A percentile compares a stretch with the other conserved stretches of the same genome.
These are phyloP conservation scores for Cucumis variabilis DNA, from an alignment of 331 rosid species.

Conservation along the genomic window DNA sequence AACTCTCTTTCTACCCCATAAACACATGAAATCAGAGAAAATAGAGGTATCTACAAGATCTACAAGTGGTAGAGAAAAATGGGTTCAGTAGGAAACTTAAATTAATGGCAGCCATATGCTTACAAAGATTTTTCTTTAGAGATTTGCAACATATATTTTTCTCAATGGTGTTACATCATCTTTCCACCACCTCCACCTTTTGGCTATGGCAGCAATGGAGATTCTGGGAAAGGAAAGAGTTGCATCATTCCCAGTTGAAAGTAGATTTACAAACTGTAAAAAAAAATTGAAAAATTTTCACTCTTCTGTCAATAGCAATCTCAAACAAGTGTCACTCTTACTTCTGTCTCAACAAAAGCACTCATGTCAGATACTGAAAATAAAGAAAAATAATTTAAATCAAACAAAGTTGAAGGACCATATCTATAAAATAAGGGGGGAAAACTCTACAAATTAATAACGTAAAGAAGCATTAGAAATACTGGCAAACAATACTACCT, in stretches of 20 bases:
- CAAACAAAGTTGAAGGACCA: neutral
- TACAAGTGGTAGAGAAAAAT: slow-evolving; percentile 37
- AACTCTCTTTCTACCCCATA: slow-evolving; percentile 29
- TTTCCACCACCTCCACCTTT: slow-evolving; percentile 77
- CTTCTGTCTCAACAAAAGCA: slow-evolving; percentile 10
- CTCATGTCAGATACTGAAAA: slow-evolving; percentile 19
- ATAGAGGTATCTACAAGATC: slow-evolving; percentile 32
- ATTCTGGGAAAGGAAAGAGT: slow-evolving; percentile 39
- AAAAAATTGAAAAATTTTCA: neutral
- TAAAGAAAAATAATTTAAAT: neutral
- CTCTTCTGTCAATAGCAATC: no score
- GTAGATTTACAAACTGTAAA: slow-evolving; percentile 26
- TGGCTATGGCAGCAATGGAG: slow-evolving; percentile 12
- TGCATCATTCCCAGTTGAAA: slow-evolving; percentile 30
- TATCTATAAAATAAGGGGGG: neutral
- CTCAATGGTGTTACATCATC: slow-evolving; percentile 76
- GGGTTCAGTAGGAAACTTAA: slow-evolving; percentile 51
- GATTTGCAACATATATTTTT: slow-evolving; percentile 78
- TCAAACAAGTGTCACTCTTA: no score
- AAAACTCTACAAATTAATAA: neutral
- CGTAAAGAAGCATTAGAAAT: neutral
- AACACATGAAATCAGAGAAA: slow-evolving; percentile 5
- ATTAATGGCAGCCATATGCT: slow-evolving; percentile 54
- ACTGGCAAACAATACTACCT: slow-evolving; percentile 19
- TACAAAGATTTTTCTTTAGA: slow-evolving; percentile 68